phyloP scores from a whole-genome alignment of 2,329 filamentous ascomycete genomes.

The Verticillium alfalfae region DNA sequence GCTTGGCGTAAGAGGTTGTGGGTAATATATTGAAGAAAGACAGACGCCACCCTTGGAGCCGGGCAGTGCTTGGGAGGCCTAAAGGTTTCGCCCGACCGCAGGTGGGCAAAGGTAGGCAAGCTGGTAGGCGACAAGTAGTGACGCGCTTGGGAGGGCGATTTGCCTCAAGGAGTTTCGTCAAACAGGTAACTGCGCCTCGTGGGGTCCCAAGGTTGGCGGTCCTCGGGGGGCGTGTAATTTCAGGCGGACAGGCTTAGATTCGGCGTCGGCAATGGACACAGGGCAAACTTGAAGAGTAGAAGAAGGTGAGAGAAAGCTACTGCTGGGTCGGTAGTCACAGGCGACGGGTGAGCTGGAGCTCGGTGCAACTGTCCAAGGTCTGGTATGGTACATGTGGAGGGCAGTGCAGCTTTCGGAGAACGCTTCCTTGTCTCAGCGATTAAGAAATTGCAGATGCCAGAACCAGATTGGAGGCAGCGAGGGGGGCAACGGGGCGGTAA shows the following conservation, averaged over 20 bases:
- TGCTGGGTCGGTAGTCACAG: background rate
- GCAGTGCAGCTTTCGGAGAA: background rate
- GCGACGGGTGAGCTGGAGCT: background rate
- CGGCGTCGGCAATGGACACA: background rate
- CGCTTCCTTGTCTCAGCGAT: background rate
- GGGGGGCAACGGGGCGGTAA: background rate
- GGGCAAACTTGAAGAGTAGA: background rate
- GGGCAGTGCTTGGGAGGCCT: background rate
- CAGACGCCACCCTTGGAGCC: background rate
- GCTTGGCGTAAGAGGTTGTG: background rate
- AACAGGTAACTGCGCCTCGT: background rate
- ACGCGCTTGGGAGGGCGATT: background rate
- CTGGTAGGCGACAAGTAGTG: background rate
- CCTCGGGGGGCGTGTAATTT: background rate
- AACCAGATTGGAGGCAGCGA: background rate
- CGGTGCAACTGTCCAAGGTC: background rate
- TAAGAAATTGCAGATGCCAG: background rate
- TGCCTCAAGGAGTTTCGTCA: background rate
- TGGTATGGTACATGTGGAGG: background rate
- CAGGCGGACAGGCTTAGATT: background rate
- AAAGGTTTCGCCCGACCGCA: background rate
- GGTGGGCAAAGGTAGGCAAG: background rate
- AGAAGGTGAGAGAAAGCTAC: background rate
- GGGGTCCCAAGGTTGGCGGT: background rate
- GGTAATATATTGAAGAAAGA: background rate